Base-by-base conservation (phyloP, 805 yeast species). In the Kregervanrija delftensis region DNA sequence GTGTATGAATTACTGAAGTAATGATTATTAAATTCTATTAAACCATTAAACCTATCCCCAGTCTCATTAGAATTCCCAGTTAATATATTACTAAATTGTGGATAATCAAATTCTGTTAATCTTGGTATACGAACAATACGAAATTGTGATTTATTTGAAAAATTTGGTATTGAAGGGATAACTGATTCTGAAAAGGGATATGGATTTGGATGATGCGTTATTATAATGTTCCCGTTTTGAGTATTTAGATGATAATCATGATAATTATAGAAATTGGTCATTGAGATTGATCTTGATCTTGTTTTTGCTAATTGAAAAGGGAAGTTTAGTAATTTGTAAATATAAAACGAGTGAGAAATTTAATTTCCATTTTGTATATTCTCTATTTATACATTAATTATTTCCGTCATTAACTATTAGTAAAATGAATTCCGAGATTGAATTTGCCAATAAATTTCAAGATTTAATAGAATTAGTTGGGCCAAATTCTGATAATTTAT, bases 121-220 rank as follows among this genome's bases (percentile, higher is more conserved):
- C 89, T 59, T 4, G 91, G 88, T 3, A 83, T 68, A 42, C 90
- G 58, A 4, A 83, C 81, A n/a, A 84, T 69, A 47, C 91, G 28
- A 22, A 22, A 8, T 6, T 22, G 28, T 2, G 28, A 22, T 22
- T 22, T 22, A 22, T 22, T 22, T 22, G 28, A 22, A 22, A 22
- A 22, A 5, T 22, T 8, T 22, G 28, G 28, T 22, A 22, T 63
- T 0, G 85, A 77, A 8, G 40, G n/a, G 9, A 13, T 33, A 9
- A 54, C 49, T 16, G 51, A 42, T 0, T 46, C 43, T 2, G 76
- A 64, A 8, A 54, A 55, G 11, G 49, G 48, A 17, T 50, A 50
- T 11, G 51, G 52, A 51, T 81, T 80, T 5, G 88, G 89, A 55
- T 81, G 84, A 60, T 83, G 90, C 31, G 82, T 81, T 9, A 80